phyloP scores from a whole-genome alignment of 345 rosid genomes.

The Punica granatum region DNA sequence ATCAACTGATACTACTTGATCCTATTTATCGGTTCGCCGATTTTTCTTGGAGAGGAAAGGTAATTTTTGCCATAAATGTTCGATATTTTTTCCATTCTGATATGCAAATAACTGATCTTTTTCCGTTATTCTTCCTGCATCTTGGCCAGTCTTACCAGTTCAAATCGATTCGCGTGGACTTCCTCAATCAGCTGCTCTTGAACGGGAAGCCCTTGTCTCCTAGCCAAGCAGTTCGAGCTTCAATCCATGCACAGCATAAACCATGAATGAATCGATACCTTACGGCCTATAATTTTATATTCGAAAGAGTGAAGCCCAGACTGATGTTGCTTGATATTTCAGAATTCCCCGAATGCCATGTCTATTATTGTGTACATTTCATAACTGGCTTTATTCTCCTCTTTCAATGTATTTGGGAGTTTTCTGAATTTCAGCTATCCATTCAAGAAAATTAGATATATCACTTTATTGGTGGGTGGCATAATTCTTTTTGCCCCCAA shows the following conservation, averaged over 20 bases:
- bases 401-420: no score
- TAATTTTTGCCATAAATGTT: conserved; percentile 9
- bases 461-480: no score
- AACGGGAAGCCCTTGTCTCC: conserved; percentile 42
- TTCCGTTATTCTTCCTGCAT: not conserved
- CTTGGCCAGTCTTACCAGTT: conserved; percentile 37
- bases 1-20: conserved; percentile 40
- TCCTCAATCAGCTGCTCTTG: conserved; percentile 53
- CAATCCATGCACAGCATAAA: conserved; percentile 59
- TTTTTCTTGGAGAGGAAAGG: conserved; percentile 65
- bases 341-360: no score
- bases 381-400: no score
- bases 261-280: conserved; percentile 27
- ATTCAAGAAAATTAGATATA: no score
- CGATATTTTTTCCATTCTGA: not conserved
- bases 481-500: no score
- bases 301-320: not conserved
- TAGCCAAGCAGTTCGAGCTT: conserved; percentile 26
- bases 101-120: not conserved
- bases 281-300: not conserved
- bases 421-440: no score
- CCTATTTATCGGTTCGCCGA: conserved; percentile 32
- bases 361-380: no score
- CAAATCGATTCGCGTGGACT: conserved; percentile 61
- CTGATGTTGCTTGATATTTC: no score